phyloP scores from a whole-genome alignment of 345 rosid species.

The Turritis glabra region DNA sequence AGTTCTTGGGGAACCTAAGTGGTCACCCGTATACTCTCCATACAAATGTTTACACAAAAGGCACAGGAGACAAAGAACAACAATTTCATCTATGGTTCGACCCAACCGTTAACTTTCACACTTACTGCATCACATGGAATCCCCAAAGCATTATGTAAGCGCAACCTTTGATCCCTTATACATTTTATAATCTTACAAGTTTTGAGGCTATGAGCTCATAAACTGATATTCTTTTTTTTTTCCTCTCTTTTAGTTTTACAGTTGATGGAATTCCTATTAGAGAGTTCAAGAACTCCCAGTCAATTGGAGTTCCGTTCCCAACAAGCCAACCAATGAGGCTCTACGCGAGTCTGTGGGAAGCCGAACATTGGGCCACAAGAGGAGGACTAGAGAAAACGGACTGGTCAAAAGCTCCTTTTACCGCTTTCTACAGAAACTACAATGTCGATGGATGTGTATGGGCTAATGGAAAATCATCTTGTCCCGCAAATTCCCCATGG shows the following conservation, averaged over 20 bases:
- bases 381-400: slow-evolving; percentile 68
- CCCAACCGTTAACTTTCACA: slow-evolving; percentile 44
- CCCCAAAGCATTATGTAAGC: slow-evolving; percentile 45
- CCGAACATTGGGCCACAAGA: slow-evolving; percentile 74
- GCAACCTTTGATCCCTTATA: background rate
- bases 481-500: slow-evolving; percentile 41
- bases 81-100: slow-evolving; percentile 50
- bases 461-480: slow-evolving; percentile 54
- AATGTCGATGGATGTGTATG: slow-evolving; percentile 51
- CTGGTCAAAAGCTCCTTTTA: slow-evolving; percentile 66
- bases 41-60: slow-evolving; percentile 44
- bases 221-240: background rate
- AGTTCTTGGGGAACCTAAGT: slow-evolving; percentile 48
- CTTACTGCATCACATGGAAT: slow-evolving; percentile 44
- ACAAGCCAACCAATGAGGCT: slow-evolving; percentile 63
- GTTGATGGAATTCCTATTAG: slow-evolving; percentile 71
- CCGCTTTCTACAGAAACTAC: slow-evolving; percentile 61
- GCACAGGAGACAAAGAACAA: slow-evolving; percentile 47
- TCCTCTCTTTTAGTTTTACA: slow-evolving; percentile 44
- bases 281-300: slow-evolving; percentile 71
- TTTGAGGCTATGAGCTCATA: background rate
- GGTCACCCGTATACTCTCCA: slow-evolving; percentile 46
- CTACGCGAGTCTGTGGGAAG: slow-evolving; percentile 67
- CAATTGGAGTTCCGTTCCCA: slow-evolving; percentile 59
- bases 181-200: background rate